Evolutionary conservation across 2,329 filamentous ascomycete species (phyloP), one percentile per base, ranked within the genome.

Genomic region (Trichoderma pleuroti): DNA sequence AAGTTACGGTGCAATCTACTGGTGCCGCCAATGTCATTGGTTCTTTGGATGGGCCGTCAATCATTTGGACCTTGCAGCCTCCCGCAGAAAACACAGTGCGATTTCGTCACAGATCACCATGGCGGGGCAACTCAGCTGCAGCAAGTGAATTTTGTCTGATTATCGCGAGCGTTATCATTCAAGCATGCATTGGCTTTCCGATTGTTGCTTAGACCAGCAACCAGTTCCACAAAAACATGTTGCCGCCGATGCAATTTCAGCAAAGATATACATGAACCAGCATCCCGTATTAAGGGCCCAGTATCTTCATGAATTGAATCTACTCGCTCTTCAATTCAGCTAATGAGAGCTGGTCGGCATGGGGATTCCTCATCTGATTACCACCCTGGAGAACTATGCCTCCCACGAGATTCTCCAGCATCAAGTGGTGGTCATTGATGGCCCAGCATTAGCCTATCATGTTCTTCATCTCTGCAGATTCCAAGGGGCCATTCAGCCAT

Each of bases 361-460:
- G 90, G 90, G 90, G 0, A 88, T 92, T 59, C 86, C 84, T 52
- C 84, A 85, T 73, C 81, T 92, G 6, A 84, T 84, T 59, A 79
- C 82, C 16, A 84, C 85, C 64, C 78, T 92, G 56, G 81, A 84
- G 72, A 85, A 85, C 0, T 89, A 86, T 77, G 85, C 86, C 2
- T 78, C 81, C 32, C 76, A 80, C 21, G 78, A 78, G 9, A 74
- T 77, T 12, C 79, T 92, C 2, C 74, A 78, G 49, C 78, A 80
- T 30, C 77, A 83, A 49, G 75, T 76, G 7, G 80, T 86, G 24
- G 84, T 88, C 57, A 88, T 97, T 70, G 94, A 97, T 77, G 94
- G 93, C 0, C 93, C 94, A 5, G 90, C 89, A 2, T 82, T 97
- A 30, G 92, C 93, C 1, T 92, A 95, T 78, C 87, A 93, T 78